A percentile compares a stretch with the other conserved stretches of the same genome.
These are phyloP conservation scores for Waltergamsia citrina DNA, from an alignment of 2,329 filamentous ascomycete species.

Conservation along the genomic window DNA sequence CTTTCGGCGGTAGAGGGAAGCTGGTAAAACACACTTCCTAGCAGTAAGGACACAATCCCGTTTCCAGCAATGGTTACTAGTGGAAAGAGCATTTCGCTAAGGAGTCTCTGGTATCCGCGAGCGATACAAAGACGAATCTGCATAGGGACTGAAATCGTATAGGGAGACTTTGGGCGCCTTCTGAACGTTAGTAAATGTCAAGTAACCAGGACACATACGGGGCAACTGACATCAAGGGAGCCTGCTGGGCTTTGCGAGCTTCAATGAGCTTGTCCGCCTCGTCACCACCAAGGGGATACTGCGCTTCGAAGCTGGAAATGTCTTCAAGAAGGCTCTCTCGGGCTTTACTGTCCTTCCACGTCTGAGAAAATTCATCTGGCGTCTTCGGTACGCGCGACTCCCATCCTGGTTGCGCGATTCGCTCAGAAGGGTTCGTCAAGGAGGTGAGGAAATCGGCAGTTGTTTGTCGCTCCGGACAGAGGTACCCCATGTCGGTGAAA, in stretches of 20 bases:
- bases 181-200: constrained; percentile 15
- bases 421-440: constrained; percentile 53
- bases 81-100: no score
- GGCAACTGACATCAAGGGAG: constrained; percentile 21
- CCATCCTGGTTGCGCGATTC: constrained; percentile 46
- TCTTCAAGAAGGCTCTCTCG: no score
- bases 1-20: constrained; percentile 40
- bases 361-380: constrained; percentile 45
- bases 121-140: no score
- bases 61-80: constrained; percentile 22
- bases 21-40: constrained; percentile 58
- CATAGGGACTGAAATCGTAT: constrained; percentile 19
- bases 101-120: no score
- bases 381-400: constrained; percentile 52
- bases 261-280: no score
- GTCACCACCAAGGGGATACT: no score
- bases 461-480: constrained; percentile 39
- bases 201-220: constrained; percentile 23
- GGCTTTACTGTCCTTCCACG: constrained; percentile 32
- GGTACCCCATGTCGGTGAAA: constrained; percentile 57
- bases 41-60: constrained; percentile 40
- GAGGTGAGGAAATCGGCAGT: constrained; percentile 62
- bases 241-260: constrained; percentile 8
- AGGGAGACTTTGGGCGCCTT: constrained; percentile 11
- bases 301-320: no score